Base-by-base conservation (phyloP, 495 filamentous ascomycete genomes). In the Penicillium turbatum region DNA sequence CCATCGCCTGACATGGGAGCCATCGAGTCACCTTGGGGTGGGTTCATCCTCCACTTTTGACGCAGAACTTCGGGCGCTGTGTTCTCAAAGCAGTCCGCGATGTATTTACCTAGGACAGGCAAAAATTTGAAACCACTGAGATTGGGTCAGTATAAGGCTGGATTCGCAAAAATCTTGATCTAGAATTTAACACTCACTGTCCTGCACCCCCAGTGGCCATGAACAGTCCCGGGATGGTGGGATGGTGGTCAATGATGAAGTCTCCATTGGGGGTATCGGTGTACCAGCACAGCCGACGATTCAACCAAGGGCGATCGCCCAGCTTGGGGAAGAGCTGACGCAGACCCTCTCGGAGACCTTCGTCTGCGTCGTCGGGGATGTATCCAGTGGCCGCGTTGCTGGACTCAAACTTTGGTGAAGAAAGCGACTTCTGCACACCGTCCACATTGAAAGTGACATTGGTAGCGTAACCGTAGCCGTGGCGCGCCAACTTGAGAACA, bases 141-240 rank as follows among this genome's bases (percentile, higher is more conserved):
- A n/a, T 17, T 0, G 24, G 2, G 31, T 63, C 47, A 62, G 55
- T 48, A 12, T 32, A 7, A 24, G 3, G 12, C 26, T 15, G 6
- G 13, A 0, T 30, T 19, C 17, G 35, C n/a, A n/a, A 29, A 39
- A 38, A 24, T 24, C 21, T 32, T 36, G 6, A n/a, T 17, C 30
- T 90, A 11, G 11, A 32, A 7, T 6, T 7, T 1, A 31, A 44
- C 15, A 60, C 67, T 65, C 57, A 70, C 67, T 95, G 89, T 13
- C 89, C 89, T 50, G 82, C 84, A 1, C 86, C 89, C 4, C 89
- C 89, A 3, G 85, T 89, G 0, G 87, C 84, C 13, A 95, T 57
- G 59, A 93, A 90, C 19, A 93, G 64, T 3, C 80, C 79, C 30
- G 75, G 54, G 56, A 79, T 77, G 2, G 57, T 61, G 0, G 88